Percentiles rank a stretch among this genome's conserved stretches.
Evolutionary conservation across 345 rosid genomes (phyloP).

Genomic region (Orychophragmus violaceus): DNA sequence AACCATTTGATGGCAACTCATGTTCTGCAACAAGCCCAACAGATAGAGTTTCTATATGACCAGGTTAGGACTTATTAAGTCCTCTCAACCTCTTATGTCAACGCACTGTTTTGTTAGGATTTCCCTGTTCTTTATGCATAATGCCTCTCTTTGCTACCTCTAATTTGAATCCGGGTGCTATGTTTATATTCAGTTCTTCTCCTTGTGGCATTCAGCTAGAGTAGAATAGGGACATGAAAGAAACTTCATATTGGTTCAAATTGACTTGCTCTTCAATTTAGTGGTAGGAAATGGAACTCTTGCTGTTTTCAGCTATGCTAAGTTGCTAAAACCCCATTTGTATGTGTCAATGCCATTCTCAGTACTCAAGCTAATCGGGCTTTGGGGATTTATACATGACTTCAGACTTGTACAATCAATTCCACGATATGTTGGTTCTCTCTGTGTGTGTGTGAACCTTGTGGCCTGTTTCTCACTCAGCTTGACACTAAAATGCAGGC

Average conservation of each 20-base stretch:
- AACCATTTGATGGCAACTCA: conserved; percentile 95
- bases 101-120: not conserved
- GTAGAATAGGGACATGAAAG: not conserved
- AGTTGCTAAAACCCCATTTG: not conserved
- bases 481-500: conserved; percentile 44
- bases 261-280: not conserved
- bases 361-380: not conserved
- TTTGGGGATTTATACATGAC: not conserved
- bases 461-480: conserved; percentile 2
- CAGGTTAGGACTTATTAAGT: conserved; percentile 47
- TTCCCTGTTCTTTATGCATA: not conserved
- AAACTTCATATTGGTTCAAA: not conserved
- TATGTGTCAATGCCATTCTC: conserved; percentile 10
- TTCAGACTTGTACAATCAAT: not conserved
- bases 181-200: not conserved
- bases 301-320: conserved; percentile 6
- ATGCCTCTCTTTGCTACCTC: conserved; percentile 5
- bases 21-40: conserved; percentile 92
- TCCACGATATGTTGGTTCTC: not conserved
- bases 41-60: conserved; percentile 77
- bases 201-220: not conserved
- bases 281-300: not conserved
- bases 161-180: not conserved
- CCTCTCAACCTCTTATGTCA: not conserved
- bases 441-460: not conserved